Evolutionary conservation across 176 grass and related monocot genomes (phyloP).

Genomic region (Musa acuminata): DNA sequence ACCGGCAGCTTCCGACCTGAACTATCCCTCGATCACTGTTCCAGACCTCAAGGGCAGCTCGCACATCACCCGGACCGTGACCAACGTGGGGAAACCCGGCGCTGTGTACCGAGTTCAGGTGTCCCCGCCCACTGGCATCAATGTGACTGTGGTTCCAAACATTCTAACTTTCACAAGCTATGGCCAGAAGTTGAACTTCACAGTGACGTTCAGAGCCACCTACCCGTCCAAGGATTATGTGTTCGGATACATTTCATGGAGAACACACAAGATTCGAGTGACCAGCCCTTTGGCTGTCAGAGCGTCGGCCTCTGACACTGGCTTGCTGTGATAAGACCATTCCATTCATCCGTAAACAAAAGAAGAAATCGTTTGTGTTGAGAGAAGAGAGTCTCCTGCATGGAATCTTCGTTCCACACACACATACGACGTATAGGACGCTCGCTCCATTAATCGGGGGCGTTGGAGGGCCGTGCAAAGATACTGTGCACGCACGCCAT

Average conservation of each 20-base stretch:
- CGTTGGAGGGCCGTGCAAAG: no score
- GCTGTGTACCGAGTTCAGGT: conserved; percentile 5
- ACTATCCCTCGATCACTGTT: conserved; percentile 23
- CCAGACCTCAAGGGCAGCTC: conserved; percentile 16
- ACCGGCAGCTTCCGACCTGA: conserved; percentile 8
- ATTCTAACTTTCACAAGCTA: conserved; percentile 11
- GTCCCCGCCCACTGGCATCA: conserved; percentile 6
- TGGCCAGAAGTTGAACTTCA: conserved; percentile 16
- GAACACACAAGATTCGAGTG: neutral
- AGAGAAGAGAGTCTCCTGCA: no score
- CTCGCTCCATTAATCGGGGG: no score
- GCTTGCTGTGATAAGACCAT: conserved; percentile 5
- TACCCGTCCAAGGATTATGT: conserved; percentile 11
- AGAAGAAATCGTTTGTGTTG: no score
- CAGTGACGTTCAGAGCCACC: conserved; percentile 7
- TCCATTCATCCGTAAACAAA: no score
- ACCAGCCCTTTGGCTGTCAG: conserved; percentile 13
- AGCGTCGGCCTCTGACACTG: neutral
- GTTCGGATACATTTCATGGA: conserved; percentile 14
- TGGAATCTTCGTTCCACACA: no score
- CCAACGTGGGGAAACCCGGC: conserved; percentile 6
- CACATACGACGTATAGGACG: no score
- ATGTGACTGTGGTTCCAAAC: conserved; percentile 16
- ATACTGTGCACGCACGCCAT: no score
- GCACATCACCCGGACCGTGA: conserved; percentile 10